Percentiles rank a stretch among this genome's conserved stretches.
Conservation (phyloP, 192 early-diverging fungal genomes). For the Backusella psychrophila region DNA sequence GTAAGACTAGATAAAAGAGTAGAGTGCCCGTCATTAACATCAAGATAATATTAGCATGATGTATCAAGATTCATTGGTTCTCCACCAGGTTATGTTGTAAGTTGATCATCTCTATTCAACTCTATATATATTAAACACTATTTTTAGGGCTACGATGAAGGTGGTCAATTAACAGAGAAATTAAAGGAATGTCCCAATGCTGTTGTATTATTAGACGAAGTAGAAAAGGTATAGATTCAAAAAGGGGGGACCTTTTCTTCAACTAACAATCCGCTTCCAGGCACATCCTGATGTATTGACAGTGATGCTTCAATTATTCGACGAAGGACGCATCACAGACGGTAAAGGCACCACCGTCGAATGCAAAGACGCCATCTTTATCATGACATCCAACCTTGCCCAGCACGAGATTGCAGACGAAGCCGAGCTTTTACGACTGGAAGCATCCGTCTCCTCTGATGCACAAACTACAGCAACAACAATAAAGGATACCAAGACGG, state of each 20-base stretch:
- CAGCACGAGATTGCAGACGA: slow-evolving; percentile 48
- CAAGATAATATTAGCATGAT: slow-evolving; percentile 31
- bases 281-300: slow-evolving; percentile 45
- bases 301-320: slow-evolving; percentile 44
- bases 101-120: not conserved
- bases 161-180: slow-evolving; percentile 46
- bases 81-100: slow-evolving; percentile 45
- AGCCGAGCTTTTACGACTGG: slow-evolving; percentile 38
- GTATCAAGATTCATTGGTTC: slow-evolving; percentile 44
- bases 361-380: slow-evolving; percentile 46
- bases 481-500: not conserved
- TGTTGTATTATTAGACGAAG: slow-evolving; percentile 43
- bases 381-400: slow-evolving; percentile 47
- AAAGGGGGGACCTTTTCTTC: not conserved
- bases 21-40: not conserved
- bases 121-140: not conserved
- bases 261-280: not conserved
- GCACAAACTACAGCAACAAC: slow-evolving; percentile 21
- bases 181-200: slow-evolving; percentile 45
- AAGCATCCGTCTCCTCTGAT: slow-evolving; percentile 32
- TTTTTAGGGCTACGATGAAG: slow-evolving; percentile 42
- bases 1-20: not conserved
- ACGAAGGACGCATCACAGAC: slow-evolving; percentile 45
- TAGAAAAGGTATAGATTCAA: slow-evolving; percentile 39
- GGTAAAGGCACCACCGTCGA: slow-evolving; percentile 45